phyloP scores from a whole-genome alignment of 2,329 filamentous ascomycete genomes.

The Drechslerella coelobrocha region DNA sequence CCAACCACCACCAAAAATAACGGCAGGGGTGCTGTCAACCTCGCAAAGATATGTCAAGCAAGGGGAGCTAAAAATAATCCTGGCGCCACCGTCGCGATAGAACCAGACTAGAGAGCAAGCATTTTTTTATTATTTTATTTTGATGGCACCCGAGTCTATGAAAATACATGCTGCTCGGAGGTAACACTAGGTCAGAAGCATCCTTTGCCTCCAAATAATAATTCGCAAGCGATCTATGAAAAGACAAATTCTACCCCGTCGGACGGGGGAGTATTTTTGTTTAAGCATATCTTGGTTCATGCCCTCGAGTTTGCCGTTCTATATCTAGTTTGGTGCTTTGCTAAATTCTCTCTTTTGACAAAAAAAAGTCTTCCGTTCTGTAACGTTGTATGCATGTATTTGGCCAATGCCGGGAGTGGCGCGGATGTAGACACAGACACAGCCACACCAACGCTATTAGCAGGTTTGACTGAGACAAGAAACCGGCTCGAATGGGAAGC shows the following conservation, averaged over 20 bases:
- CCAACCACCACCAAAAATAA: conserved; percentile 20
- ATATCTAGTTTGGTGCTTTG: background rate
- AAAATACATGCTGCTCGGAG: too few species aligned
- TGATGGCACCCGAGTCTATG: too few species aligned
- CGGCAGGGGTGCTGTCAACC: conserved; percentile 43
- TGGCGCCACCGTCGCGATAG: conserved; percentile 26
- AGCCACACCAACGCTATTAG: conserved; percentile 47
- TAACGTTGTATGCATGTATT: too few species aligned
- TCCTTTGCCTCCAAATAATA: background rate
- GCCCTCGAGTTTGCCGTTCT: background rate
- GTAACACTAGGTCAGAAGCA: background rate
- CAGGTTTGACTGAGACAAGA: background rate
- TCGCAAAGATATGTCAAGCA: conserved; percentile 28
- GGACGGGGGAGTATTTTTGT: background rate
- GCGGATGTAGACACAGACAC: conserved; percentile 11
- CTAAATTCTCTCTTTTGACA: background rate
- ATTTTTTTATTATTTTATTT: too few species aligned
- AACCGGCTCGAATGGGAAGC: conserved; percentile 16
- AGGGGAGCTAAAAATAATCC: conserved; percentile 47
- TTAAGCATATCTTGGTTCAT: background rate
- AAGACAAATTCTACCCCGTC: background rate
- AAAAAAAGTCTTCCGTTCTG: too few species aligned
- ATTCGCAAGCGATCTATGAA: background rate
- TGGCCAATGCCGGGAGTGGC: conserved; percentile 37
- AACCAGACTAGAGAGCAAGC: background rate